phyloP scores from a whole-genome alignment of 2,329 filamentous ascomycete genomes.

The Alternaria alternata region DNA sequence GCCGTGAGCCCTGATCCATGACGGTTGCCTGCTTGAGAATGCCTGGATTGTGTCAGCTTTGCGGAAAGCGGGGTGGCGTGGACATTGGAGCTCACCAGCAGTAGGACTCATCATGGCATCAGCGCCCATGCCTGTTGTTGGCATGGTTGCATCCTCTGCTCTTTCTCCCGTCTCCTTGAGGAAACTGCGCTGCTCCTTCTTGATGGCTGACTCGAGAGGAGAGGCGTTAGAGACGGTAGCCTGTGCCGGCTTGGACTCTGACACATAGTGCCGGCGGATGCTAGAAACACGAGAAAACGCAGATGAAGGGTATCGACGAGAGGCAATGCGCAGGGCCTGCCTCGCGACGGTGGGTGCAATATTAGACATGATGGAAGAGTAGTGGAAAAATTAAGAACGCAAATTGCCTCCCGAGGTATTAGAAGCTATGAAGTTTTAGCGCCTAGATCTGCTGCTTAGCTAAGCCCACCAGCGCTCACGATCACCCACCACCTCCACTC shows the following conservation, averaged over 20 bases:
- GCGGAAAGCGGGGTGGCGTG: slow-evolving; percentile 8
- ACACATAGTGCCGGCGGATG: slow-evolving; percentile 76
- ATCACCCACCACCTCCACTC: not conserved
- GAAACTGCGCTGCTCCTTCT: slow-evolving; percentile 85
- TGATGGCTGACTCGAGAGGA: slow-evolving; percentile 79
- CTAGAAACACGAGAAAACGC: slow-evolving; percentile 53
- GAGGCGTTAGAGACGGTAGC: slow-evolving; percentile 72
- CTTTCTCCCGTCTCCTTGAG: slow-evolving; percentile 64
- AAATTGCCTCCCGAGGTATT: slow-evolving; percentile 12
- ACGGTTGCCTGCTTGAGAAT: slow-evolving; percentile 91
- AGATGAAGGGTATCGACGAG: slow-evolving; percentile 58
- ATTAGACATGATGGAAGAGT: slow-evolving; percentile 52
- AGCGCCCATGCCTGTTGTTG: slow-evolving; percentile 64
- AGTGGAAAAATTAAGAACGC: slow-evolving; percentile 13
- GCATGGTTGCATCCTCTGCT: slow-evolving; percentile 66
- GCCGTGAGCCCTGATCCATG: slow-evolving; percentile 90
- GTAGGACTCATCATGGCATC: slow-evolving; percentile 82
- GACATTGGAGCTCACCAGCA: slow-evolving; percentile 60
- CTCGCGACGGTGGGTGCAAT: slow-evolving; percentile 73
- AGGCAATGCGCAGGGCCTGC: slow-evolving; percentile 72
- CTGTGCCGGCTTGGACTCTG: slow-evolving; percentile 79
- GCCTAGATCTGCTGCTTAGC: not conserved
- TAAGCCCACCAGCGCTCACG: not conserved
- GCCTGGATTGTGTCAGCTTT: slow-evolving; percentile 56
- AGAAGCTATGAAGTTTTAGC: slow-evolving; percentile 8